These are phyloP conservation scores for Petasospora fabianii DNA, from an alignment of 1,139 yeast genomes.

Conservation along the genomic window DNA sequence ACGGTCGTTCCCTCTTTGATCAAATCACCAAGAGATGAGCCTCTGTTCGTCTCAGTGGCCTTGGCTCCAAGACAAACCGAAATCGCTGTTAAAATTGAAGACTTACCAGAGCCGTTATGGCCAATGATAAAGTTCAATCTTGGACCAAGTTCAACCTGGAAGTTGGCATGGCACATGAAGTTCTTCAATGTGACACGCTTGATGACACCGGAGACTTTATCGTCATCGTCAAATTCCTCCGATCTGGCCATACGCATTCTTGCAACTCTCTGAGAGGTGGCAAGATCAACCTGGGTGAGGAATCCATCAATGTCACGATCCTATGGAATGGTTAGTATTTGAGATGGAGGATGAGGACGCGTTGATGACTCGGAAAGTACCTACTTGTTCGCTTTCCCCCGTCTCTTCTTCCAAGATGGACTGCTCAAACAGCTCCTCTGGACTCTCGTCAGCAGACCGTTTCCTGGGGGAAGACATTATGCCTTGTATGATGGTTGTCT, in stretches of 20 bases:
- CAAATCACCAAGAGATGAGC: constrained; percentile 61
- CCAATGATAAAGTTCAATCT: constrained; percentile 90
- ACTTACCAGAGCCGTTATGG: constrained; percentile 92
- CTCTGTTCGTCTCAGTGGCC: constrained; percentile 88
- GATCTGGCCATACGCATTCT: constrained; percentile 9
- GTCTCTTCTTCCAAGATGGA: constrained; percentile 6
- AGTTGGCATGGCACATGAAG: constrained; percentile 84
- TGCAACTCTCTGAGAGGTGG: constrained; percentile 1
- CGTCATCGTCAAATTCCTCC: constrained; percentile 3
- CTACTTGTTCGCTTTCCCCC: too few species aligned
- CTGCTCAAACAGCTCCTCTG: constrained; percentile 11
- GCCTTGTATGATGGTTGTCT: background rate
- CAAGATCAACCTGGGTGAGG: constrained; percentile 21
- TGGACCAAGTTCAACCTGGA: constrained; percentile 75
- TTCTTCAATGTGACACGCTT: constrained; percentile 55
- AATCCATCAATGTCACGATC: constrained; percentile 16
- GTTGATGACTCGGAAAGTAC: background rate
- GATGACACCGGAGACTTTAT: constrained; percentile 35
- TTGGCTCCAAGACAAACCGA: constrained; percentile 92
- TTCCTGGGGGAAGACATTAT: background rate
- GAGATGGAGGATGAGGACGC: background rate
- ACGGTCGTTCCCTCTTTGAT: constrained; percentile 74
- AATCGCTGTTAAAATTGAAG: constrained; percentile 88
- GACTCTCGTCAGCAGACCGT: constrained; percentile 6
- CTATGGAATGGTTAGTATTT: constrained; percentile 4